Evolutionary conservation across 179 eudicot genomes (phyloP).

Genomic region (Pouteria campechiana): DNA sequence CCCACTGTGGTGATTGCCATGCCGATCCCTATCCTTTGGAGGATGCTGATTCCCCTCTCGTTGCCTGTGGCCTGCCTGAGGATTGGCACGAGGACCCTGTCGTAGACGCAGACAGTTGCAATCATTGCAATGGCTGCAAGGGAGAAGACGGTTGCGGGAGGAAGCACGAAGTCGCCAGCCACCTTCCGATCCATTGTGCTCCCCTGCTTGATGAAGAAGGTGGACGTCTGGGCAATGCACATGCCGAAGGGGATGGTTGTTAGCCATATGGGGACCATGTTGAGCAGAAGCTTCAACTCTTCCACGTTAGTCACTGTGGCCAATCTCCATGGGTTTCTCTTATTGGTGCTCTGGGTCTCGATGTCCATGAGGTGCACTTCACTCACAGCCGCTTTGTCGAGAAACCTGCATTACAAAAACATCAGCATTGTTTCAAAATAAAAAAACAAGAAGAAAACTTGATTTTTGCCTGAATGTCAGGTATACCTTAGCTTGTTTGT

Average conservation of each 20-base stretch:
- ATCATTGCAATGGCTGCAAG: conserved; percentile 35
- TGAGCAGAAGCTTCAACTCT: conserved; percentile 41
- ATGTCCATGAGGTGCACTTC: too few species aligned
- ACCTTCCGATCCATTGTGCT: conserved; percentile 30
- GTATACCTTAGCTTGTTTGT: conserved; percentile 50
- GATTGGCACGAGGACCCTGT: conserved; percentile 37
- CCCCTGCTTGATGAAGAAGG: conserved; percentile 63
- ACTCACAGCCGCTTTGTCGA: conserved; percentile 57
- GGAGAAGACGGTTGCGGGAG: conserved; percentile 40
- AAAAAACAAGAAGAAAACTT: too few species aligned
- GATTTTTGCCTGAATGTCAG: neutral
- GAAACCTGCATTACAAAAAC: conserved; percentile 13
- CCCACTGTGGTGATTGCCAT: conserved; percentile 39
- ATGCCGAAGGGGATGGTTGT: conserved; percentile 37
- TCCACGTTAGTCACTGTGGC: conserved; percentile 60
- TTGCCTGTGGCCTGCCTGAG: conserved; percentile 38
- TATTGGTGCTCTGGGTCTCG: conserved; percentile 1
- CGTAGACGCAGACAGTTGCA: conserved; percentile 26
- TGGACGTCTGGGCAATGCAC: conserved; percentile 36
- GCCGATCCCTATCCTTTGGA: conserved; percentile 69
- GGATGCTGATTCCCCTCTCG: conserved; percentile 71
- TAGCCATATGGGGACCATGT: conserved; percentile 51
- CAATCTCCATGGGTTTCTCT: conserved; percentile 43
- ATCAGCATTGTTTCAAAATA: neutral
- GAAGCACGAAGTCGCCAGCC: conserved; percentile 24